phyloP scores from a whole-genome alignment of 2,329 filamentous ascomycete genomes.

The Colletotrichum limetticola region DNA sequence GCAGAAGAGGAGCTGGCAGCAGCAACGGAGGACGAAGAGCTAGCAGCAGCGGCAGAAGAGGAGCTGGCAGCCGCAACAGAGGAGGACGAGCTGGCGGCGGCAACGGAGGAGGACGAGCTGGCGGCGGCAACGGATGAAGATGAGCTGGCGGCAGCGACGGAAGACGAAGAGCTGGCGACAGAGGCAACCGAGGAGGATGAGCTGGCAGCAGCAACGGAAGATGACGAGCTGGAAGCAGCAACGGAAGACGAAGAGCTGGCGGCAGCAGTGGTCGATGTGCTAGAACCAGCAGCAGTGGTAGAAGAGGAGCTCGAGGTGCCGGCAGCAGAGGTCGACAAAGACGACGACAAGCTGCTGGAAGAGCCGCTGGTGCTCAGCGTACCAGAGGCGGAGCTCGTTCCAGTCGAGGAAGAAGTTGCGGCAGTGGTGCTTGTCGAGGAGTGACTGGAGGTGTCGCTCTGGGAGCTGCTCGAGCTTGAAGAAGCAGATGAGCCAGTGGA shows the following conservation, averaged over 20 bases:
- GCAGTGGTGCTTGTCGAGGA: not conserved
- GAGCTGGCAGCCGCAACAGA: not conserved
- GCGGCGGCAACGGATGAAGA: not conserved
- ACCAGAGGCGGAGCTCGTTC: not conserved
- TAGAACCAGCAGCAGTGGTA: no score
- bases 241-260: not conserved
- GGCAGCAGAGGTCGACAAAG: no score
- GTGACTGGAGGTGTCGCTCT: not conserved
- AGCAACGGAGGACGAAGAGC: not conserved
- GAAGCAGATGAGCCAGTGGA: not conserved
- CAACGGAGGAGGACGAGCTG: not conserved
- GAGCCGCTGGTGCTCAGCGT: not conserved
- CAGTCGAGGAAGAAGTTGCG: not conserved
- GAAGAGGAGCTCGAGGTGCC: no score
- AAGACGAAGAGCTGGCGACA: not conserved
- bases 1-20: not conserved
- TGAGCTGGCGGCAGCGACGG: not conserved
- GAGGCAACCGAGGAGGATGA: not conserved
- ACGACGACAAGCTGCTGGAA: no score
- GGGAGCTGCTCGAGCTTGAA: not conserved
- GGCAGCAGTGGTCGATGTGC: not conserved
- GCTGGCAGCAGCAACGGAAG: not conserved
- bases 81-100: not conserved
- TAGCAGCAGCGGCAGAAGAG: not conserved
- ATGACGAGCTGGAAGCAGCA: not conserved